Conservation (phyloP, 768 basidiomycete species). For the Cystoderma amianthinum region DNA sequence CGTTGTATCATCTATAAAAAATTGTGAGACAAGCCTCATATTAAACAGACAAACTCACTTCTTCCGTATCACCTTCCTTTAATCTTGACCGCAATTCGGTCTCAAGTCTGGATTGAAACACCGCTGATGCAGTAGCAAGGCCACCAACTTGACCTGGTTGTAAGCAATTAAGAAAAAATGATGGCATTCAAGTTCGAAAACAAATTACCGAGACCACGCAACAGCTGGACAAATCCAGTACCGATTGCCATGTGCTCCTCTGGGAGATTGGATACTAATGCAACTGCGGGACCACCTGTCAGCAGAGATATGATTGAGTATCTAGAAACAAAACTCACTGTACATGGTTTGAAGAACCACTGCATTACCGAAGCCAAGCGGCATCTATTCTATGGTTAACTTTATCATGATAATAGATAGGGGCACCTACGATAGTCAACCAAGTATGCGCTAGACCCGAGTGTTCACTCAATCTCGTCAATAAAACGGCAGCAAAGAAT, state of each 20-base stretch:
- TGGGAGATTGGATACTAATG: constrained; percentile 56
- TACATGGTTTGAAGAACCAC: constrained; percentile 65
- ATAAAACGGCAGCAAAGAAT: constrained; percentile 44
- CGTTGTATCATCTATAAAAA: constrained; percentile 42
- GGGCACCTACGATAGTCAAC: constrained; percentile 49
- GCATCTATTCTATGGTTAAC: constrained; percentile 32
- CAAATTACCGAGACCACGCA: constrained; percentile 56
- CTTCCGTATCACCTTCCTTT: constrained; percentile 40
- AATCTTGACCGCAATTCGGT: constrained; percentile 48
- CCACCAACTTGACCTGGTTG: constrained; percentile 69
- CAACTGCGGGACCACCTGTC: constrained; percentile 41
- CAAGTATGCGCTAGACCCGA: constrained; percentile 44
- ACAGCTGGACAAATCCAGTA: constrained; percentile 62
- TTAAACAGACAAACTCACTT: constrained; percentile 25
- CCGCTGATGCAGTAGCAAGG: constrained; percentile 58
- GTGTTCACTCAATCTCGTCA: constrained; percentile 40
- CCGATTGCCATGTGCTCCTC: constrained; percentile 63
- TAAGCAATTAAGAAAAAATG: neutral
- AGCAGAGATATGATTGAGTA: constrained; percentile 1
- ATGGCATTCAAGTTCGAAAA: neutral
- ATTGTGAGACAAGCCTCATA: neutral
- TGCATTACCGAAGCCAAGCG: constrained; percentile 67
- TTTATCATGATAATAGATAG: neutral
- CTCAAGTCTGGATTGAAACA: constrained; percentile 58
- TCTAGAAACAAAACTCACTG: constrained; percentile 30